These are phyloP conservation scores for Epichloe glyceriae DNA, from an alignment of 2,329 filamentous ascomycete species.

Conservation along the genomic window DNA sequence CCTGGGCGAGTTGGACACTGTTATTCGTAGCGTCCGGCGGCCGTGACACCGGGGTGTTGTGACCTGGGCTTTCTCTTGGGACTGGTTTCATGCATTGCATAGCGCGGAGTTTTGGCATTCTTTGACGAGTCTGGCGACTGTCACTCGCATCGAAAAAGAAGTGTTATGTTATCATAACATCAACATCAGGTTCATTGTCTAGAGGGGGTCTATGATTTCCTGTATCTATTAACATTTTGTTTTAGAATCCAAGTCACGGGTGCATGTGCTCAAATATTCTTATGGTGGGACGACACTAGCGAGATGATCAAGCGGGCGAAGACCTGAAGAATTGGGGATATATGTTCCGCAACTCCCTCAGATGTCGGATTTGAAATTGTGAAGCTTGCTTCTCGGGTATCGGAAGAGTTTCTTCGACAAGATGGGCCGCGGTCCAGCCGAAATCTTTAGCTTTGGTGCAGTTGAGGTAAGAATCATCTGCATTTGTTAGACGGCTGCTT, in stretches of 20 bases:
- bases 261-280: not conserved
- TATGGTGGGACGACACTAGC: not conserved
- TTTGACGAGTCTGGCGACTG: not conserved
- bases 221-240: not conserved
- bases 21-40: constrained; percentile 46
- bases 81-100: constrained; percentile 5
- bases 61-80: not conserved
- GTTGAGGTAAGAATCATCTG: constrained; percentile 80
- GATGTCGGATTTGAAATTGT: constrained; percentile 59
- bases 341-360: constrained; percentile 60
- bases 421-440: constrained; percentile 78
- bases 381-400: constrained; percentile 52
- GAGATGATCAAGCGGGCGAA: constrained; percentile 4
- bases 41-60: constrained; percentile 28
- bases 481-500: constrained; percentile 1
- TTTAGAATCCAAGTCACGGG: not conserved
- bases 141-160: not conserved
- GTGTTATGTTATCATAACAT: not conserved
- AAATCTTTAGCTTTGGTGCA: constrained; percentile 62
- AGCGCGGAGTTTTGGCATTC: constrained; percentile 17
- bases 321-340: constrained; percentile 82
- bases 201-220: not conserved
- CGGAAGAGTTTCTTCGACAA: constrained; percentile 64
- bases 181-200: not conserved
- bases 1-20: constrained; percentile 43